Percentiles rank a stretch among this genome's conserved stretches.
Evolutionary conservation across 1,139 yeast genomes (phyloP).

Genomic region (Nakaseomyces sp.): DNA sequence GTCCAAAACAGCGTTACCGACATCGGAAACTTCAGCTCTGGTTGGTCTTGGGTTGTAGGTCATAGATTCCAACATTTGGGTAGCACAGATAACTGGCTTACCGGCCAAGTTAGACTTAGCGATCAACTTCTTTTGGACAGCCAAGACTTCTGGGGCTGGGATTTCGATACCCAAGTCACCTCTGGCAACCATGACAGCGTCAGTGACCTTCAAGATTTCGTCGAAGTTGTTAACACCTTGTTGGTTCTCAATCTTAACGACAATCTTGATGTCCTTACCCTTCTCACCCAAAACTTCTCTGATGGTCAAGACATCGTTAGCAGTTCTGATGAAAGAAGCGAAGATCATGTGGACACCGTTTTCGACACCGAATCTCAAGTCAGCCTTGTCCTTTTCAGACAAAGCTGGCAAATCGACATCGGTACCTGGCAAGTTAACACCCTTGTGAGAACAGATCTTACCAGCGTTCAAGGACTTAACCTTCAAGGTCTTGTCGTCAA

Average conservation of each 20-base stretch:
- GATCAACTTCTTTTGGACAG: constrained; percentile 96
- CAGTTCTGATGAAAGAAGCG: constrained; percentile 96
- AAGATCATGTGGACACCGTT: constrained; percentile 96
- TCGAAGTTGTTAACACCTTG: constrained; percentile 99
- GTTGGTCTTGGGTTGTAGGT: constrained; percentile 99
- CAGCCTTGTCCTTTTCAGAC: constrained; percentile 90
- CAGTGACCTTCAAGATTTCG: constrained; percentile 86
- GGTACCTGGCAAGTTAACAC: constrained; percentile 98
- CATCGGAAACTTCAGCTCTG: constrained; percentile 99
- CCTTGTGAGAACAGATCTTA: constrained; percentile 93
- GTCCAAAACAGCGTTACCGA: constrained; percentile 96
- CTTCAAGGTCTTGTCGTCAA: constrained; percentile 70
- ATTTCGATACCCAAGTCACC: constrained; percentile 99
- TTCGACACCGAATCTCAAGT: constrained; percentile 89
- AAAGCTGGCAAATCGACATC: constrained; percentile 98
- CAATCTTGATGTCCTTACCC: constrained; percentile 91
- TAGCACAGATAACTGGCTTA: constrained; percentile 98
- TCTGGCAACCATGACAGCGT: constrained; percentile 99
- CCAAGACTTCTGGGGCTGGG: constrained; percentile 97
- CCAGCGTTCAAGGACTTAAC: constrained; percentile 91
- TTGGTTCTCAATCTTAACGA: constrained; percentile 96
- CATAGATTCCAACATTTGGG: constrained; percentile 99
- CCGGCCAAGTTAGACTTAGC: constrained; percentile 99
- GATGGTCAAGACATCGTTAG: constrained; percentile 79
- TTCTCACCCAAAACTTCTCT: constrained; percentile 94